A percentile compares a stretch with the other conserved stretches of the same genome.
Conservation (phyloP, 371 early-diverging fungal species). For the Antonospora locustae region DNA sequence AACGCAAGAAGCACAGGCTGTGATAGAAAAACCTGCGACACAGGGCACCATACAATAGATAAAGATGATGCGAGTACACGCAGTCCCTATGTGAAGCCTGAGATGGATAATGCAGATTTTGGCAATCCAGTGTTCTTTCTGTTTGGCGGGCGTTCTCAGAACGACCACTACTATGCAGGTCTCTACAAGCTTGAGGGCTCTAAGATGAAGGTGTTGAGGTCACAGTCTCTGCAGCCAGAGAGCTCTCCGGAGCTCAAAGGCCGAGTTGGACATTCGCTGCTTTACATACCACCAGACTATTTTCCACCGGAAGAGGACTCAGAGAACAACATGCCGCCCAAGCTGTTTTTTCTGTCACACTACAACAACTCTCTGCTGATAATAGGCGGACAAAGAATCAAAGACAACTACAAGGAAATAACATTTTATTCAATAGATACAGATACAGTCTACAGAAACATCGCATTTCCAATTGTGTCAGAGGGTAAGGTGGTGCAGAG, state of each 20-base stretch:
- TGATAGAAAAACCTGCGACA: too few relatives aligned
- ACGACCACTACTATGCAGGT: constrained; percentile 15
- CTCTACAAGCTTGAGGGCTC: constrained; percentile 8
- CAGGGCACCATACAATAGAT: too few relatives aligned
- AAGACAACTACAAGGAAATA: constrained; percentile 13
- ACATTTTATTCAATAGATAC: constrained; percentile 12
- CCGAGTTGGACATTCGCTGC: constrained; percentile 13
- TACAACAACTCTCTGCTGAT: constrained; percentile 10
- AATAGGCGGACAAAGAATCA: constrained; percentile 22
- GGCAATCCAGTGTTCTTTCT: not conserved
- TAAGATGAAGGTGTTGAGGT: not conserved
- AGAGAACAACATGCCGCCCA: not conserved
- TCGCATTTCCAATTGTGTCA: constrained; percentile 7
- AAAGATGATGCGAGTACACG: too few relatives aligned
- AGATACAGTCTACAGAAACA: constrained; percentile 10
- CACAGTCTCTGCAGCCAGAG: not conserved
- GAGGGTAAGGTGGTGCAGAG: constrained; percentile 6
- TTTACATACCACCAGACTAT: constrained; percentile 13
- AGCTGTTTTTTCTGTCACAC: not conserved
- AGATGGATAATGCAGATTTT: too few relatives aligned
- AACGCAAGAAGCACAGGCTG: too few relatives aligned
- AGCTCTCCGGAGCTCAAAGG: constrained; percentile 15
- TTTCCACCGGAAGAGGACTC: not conserved
- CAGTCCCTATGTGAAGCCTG: too few relatives aligned
- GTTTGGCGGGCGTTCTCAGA: constrained; percentile 13